Base-by-base conservation (phyloP, 2,329 filamentous ascomycete genomes). In the Ceratocystis huliohia region DNA sequence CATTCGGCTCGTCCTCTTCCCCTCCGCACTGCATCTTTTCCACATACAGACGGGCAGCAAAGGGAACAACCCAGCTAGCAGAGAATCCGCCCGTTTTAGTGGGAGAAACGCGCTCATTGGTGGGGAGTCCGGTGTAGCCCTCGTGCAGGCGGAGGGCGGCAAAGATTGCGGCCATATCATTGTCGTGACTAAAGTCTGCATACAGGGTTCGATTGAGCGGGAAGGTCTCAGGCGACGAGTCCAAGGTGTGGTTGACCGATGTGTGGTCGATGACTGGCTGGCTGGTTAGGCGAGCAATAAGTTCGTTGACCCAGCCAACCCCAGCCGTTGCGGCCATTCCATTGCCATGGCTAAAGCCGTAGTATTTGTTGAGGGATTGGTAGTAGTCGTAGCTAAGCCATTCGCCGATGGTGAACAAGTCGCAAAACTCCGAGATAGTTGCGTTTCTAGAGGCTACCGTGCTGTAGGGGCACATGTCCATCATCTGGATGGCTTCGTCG, bases 141-240 rank as follows among this genome's bases (percentile, higher is more conserved):
- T 91, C 88, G 76, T 91, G 96, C 30, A 96, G 77, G 0, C 91
- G 89, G 69, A 96, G 73, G 0, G 91, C 90, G 4, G 84, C 85
- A 73, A 88, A 88, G 5, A 95, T 84, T 6, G 82, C 82, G 37
- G 83, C 84, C 85, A 96, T 91, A 73, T 88, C 86, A 74, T 95
- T 96, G 75, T 96, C 92, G 75, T 96, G 92, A 69, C 86, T 89
- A 73, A 96, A 96, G 75, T 96, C 92, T 0, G 90, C 91, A 72
- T 95, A 96, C 1, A 96, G 76, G 10, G 76, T 77, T 56, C 78
- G 75, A 69, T 82, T 80, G 0, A 96, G 77, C 0, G 92, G 91
- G 72, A 96, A 96, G 0, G 88, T 92, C 5, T 75, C 73, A 0
- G 81, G 76, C 67, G 84, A 79, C 4, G 77, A 77, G 73, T 95